Base-by-base conservation (phyloP, 768 basidiomycete genomes). In the Agrocybe chaxingu region DNA sequence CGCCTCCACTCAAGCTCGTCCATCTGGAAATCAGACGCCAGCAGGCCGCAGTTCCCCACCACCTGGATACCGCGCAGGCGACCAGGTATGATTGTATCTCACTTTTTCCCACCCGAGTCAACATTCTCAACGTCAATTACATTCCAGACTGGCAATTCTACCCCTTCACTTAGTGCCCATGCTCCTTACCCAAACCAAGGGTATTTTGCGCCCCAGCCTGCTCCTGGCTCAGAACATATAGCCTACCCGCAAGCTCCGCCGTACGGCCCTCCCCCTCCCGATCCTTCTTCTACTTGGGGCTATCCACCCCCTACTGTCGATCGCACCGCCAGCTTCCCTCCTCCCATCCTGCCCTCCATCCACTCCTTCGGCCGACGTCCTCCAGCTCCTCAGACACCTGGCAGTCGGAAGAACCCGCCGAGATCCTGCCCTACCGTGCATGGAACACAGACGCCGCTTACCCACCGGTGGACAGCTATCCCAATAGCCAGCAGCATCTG, bases 321-420 rank as follows among this genome's bases (percentile, higher is more conserved):
- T 61, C 80, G 70, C 57, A 81, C 64, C 64, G 70, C 70, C n/a
- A 69, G 63, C 24, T 79, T 70, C 57, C 71, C 76, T 37, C 74
- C 77, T 45, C 75, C 79, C 1, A 71, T 75, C 42, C 68, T 84
- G 33, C 79, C 79, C 3, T 78, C 81, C 18, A 78, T 80, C 50
- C 76, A 78, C 42, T 71, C 79, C 34, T 77, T 79, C 51, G 68
- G 70, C 16, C 77, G 81, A 66, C 65, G 42, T 44, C 69, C 43
- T 51, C 64, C 31, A 51, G 57, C 34, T 59, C 59, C 37, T 51
- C 65, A 37, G 63, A 66, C 39, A 44, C 62, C 19, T 72, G 70
- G 72, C 56, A 48, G 12, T 43, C 57, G 30, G 56, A 59, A 35
- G 42, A 56, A 24, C 32, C 55, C n/a, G 70, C 69, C 12, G 67